phyloP scores from a whole-genome alignment of 352 stramenopile species.

The Vaucheria bursata region DNA sequence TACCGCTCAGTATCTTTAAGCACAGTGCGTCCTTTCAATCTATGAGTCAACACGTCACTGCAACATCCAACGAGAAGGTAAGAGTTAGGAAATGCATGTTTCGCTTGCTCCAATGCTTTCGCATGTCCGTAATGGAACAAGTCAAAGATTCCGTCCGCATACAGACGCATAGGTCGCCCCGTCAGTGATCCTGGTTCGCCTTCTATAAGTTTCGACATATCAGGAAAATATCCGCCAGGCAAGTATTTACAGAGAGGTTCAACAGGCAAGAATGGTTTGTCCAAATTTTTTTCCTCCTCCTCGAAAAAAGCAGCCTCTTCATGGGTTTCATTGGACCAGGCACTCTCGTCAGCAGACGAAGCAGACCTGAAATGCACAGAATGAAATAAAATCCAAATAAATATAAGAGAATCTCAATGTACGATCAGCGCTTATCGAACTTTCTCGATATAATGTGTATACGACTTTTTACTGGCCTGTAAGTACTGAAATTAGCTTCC shows the following conservation, averaged over 20 bases:
- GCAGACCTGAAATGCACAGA: no score
- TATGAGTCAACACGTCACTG: constrained; percentile 71
- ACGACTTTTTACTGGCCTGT: no score
- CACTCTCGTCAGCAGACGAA: not conserved
- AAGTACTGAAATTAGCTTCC: no score
- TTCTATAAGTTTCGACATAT: constrained; percentile 51
- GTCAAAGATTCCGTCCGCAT: constrained; percentile 75
- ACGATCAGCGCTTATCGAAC: no score
- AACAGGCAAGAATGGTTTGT: not conserved
- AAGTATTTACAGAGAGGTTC: constrained; percentile 4
- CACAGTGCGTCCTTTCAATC: constrained; percentile 70
- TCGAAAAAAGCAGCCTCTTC: constrained; percentile 2
- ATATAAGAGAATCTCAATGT: no score
- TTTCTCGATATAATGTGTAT: no score
- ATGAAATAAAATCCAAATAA: no score
- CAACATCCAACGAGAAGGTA: constrained; percentile 72
- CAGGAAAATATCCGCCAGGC: constrained; percentile 19
- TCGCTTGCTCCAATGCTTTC: constrained; percentile 69
- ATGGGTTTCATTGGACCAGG: constrained; percentile 1
- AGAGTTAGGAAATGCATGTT: constrained; percentile 69
- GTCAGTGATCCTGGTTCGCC: constrained; percentile 63
- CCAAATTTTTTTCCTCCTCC: not conserved
- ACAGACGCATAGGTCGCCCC: constrained; percentile 65
- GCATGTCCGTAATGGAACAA: constrained; percentile 76
- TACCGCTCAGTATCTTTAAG: constrained; percentile 76